Percentiles rank a stretch among this genome's conserved stretches.
Conservation (phyloP, 495 filamentous ascomycete genomes). For the Aspergillus bridgeri region DNA sequence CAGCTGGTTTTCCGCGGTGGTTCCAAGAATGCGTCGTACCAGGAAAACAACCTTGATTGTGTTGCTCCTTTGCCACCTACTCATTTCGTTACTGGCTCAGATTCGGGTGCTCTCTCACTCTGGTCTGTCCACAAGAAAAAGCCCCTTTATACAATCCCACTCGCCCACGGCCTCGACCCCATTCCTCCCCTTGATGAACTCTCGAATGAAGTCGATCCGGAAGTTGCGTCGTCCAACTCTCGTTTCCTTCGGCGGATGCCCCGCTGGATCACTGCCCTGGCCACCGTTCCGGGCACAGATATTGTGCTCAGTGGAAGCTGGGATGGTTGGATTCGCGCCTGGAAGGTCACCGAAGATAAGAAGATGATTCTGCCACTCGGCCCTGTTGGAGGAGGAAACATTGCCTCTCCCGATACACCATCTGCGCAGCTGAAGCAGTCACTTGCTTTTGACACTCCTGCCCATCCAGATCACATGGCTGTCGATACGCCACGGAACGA, state of each 20-base stretch:
- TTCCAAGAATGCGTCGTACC: slow-evolving; percentile 46
- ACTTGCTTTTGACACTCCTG: slow-evolving; percentile 27
- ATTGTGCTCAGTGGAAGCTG: slow-evolving; percentile 86
- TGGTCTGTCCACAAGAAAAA: slow-evolving; percentile 96
- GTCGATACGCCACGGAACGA: slow-evolving; percentile 14
- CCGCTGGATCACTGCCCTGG: slow-evolving; percentile 85
- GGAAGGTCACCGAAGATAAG: slow-evolving; percentile 80
- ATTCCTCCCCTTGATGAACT: slow-evolving; percentile 60
- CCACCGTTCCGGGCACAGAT: slow-evolving; percentile 82
- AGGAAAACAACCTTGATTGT: slow-evolving; percentile 86
- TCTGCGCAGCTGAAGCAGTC: slow-evolving; percentile 37
- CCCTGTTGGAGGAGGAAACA: slow-evolving; percentile 48
- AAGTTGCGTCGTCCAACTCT: slow-evolving; percentile 55
- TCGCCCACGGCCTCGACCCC: slow-evolving; percentile 80
- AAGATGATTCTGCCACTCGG: slow-evolving; percentile 70
- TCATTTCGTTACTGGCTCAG: slow-evolving; percentile 87
- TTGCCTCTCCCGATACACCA: slow-evolving; percentile 29
- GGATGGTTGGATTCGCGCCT: slow-evolving; percentile 86
- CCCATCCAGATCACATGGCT: slow-evolving; percentile 23
- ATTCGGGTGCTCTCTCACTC: slow-evolving; percentile 81
- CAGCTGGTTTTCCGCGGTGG: slow-evolving; percentile 94
- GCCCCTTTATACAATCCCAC: slow-evolving; percentile 70
- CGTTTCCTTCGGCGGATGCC: slow-evolving; percentile 49
- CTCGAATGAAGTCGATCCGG: slow-evolving; percentile 63
- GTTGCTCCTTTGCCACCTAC: slow-evolving; percentile 85